A percentile compares a stretch with the other conserved stretches of the same genome.
phyloP scores from a whole-genome alignment of 78 protist genomes.

The Acrasis kona region DNA sequence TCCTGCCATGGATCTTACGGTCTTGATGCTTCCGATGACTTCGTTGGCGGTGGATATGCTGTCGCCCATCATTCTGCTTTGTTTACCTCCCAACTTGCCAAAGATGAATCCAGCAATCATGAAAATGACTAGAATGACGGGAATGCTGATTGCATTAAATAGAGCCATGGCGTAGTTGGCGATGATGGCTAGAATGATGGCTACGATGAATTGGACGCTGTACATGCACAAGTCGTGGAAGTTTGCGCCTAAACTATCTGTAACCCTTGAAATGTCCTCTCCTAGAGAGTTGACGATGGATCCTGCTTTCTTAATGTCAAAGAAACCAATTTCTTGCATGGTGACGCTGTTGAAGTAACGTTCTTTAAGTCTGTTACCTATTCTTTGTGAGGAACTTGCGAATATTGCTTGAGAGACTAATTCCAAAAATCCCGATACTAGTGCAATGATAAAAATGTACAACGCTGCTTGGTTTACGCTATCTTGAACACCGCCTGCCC shows the following conservation, averaged over 20 bases:
- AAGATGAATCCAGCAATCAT: not conserved
- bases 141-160: not conserved
- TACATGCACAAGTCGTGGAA: not conserved
- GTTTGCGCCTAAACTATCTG: not conserved
- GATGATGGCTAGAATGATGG: not conserved
- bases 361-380: not conserved
- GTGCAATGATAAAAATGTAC: no score
- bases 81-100: not conserved
- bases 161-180: not conserved
- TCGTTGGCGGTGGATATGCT: slow-evolving; percentile 58
- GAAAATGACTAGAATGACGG: not conserved
- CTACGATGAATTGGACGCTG: not conserved
- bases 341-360: not conserved
- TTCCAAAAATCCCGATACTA: no score
- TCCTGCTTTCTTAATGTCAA: not conserved
- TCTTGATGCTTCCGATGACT: slow-evolving; percentile 38
- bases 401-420: no score
- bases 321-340: not conserved
- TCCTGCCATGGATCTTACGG: slow-evolving; percentile 51
- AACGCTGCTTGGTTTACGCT: no score
- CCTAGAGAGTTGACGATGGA: not conserved
- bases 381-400: not conserved
- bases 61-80: slow-evolving; percentile 41
- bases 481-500: no score
- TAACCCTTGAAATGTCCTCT: not conserved